phyloP scores from a whole-genome alignment of 108 stramenopile genomes.

The Pinguiococcus pyrenoidosus region DNA sequence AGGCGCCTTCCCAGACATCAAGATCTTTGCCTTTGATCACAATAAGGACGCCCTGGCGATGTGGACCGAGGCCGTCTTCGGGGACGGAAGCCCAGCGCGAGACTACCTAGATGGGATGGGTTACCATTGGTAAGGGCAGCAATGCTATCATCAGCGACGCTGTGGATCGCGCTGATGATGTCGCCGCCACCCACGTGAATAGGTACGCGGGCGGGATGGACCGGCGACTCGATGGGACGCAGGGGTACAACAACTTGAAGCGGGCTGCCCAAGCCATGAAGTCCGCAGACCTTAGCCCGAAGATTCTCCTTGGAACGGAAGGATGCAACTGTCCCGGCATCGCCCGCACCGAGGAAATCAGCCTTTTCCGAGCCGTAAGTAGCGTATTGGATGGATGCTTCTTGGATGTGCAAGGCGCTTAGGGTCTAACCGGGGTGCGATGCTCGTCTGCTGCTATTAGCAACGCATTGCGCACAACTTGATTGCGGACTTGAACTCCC shows the following conservation, averaged over 20 bases:
- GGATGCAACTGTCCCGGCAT: conserved; percentile 30
- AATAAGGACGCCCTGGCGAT: conserved; percentile 78
- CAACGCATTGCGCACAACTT: conserved; percentile 77
- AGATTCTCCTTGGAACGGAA: conserved; percentile 24
- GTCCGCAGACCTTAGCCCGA: too few relatives aligned
- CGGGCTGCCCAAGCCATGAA: conserved; percentile 7
- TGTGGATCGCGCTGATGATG: background rate
- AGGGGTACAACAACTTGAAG: conserved; percentile 63
- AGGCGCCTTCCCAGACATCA: conserved; percentile 60
- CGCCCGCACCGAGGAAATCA: conserved; percentile 25
- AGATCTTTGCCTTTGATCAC: conserved; percentile 82
- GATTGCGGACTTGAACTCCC: conserved; percentile 71
- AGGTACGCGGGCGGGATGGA: conserved; percentile 61
- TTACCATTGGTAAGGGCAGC: conserved; percentile 65
- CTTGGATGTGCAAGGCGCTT: conserved; percentile 24
- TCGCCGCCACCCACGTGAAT: background rate
- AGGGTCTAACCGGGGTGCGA: conserved; percentile 52
- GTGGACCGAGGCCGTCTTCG: conserved; percentile 38
- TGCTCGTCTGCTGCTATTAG: conserved; percentile 16
- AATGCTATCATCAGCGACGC: background rate
- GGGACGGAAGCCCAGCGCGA: conserved; percentile 23
- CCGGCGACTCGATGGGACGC: conserved; percentile 69
- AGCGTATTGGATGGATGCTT: conserved; percentile 1
- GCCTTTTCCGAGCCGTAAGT: conserved; percentile 18
- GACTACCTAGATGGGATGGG: conserved; percentile 78